Percentiles rank a stretch among this genome's conserved stretches.
Conservation (phyloP, 345 rosid species). For the Luvunga scandens region DNA sequence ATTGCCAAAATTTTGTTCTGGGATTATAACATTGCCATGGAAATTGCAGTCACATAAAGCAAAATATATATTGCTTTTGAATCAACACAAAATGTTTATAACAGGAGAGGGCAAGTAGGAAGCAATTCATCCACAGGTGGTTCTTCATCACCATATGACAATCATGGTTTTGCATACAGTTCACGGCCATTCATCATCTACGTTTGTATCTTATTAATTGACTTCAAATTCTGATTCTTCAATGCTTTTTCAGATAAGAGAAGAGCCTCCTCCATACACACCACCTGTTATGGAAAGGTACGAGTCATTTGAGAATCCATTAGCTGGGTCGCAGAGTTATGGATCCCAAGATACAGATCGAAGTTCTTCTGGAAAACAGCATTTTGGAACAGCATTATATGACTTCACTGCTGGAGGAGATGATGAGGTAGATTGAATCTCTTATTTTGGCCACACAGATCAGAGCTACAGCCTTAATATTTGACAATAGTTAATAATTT, state of each 20-base stretch:
- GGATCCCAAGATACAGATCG: conserved; percentile 64
- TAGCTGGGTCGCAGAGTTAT: conserved; percentile 60
- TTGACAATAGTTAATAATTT: not conserved
- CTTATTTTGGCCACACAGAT: conserved; percentile 11
- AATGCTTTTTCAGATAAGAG: conserved; percentile 57
- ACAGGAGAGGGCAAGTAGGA: conserved; percentile 65
- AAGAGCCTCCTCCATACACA: conserved; percentile 88
- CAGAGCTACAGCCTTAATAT: not conserved
- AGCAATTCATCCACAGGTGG: conserved; percentile 21
- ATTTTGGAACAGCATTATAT: conserved; percentile 80
- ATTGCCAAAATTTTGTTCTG: not conserved
- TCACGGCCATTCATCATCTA: conserved; percentile 13
- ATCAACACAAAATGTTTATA: conserved; percentile 11
- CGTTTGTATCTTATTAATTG: not conserved
- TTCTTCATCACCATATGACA: conserved; percentile 57
- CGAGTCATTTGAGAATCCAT: conserved; percentile 78
- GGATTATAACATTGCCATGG: not conserved
- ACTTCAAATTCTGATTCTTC: conserved; percentile 12
- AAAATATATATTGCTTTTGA: not conserved
- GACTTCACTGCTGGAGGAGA: conserved; percentile 99
- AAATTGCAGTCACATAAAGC: not conserved
- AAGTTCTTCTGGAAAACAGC: conserved; percentile 57
- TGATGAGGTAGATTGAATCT: conserved; percentile 64
- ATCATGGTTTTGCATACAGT: conserved; percentile 66
- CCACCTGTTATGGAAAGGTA: conserved; percentile 53